phyloP scores from a whole-genome alignment of 805 yeast species.

The Saturnispora sekii region DNA sequence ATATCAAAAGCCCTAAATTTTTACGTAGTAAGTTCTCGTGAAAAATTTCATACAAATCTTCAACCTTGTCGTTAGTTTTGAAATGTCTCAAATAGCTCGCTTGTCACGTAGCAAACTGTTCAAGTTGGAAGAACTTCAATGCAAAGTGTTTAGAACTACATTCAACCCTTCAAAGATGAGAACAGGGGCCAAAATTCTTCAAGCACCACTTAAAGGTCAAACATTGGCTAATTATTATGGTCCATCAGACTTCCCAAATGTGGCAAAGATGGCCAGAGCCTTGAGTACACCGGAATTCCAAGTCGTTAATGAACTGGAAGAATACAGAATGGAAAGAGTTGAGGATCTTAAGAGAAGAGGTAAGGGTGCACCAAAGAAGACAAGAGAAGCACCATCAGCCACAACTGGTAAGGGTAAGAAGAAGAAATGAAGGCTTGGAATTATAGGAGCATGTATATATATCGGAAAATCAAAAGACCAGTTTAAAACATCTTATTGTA shows the following conservation, averaged over 20 bases:
- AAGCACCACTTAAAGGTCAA: slow-evolving; percentile 64
- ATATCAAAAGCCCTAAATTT: background rate
- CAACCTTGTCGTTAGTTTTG: background rate
- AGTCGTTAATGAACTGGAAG: slow-evolving; percentile 60
- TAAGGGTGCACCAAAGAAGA: slow-evolving; percentile 80
- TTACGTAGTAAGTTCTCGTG: no score
- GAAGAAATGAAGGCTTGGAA: slow-evolving; percentile 3
- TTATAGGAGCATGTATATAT: slow-evolving; percentile 5
- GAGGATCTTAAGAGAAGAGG: slow-evolving; percentile 71
- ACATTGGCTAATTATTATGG: slow-evolving; percentile 66
- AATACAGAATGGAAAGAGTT: slow-evolving; percentile 56
- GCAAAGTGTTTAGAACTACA: slow-evolving; percentile 57
- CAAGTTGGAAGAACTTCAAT: slow-evolving; percentile 49
- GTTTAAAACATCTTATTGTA: slow-evolving; percentile 25
- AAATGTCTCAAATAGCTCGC: slow-evolving; percentile 9
- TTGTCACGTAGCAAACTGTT: slow-evolving; percentile 32
- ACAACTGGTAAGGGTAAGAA: slow-evolving; percentile 34
- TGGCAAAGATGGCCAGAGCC: slow-evolving; percentile 24
- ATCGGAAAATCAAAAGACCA: background rate
- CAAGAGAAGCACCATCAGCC: slow-evolving; percentile 33
- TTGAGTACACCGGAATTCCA: slow-evolving; percentile 24
- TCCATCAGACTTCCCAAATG: slow-evolving; percentile 56
- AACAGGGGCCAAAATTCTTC: slow-evolving; percentile 64
- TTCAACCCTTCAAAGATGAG: slow-evolving; percentile 59
- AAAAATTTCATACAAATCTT: slow-evolving; percentile 1